Evolutionary conservation across 78 protist genomes (phyloP).

Genomic region (Dictyostelium discoideum): dicty_2.7 NC_007091.3:2240001-2240500

Average conservation of each 20-base stretch:
- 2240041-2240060: background rate
- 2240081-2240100: background rate
- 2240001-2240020: background rate
- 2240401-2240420: background rate
- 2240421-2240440: background rate
- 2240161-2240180: background rate
- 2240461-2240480: background rate
- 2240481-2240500: background rate
- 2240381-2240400: background rate
- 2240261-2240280: conserved; percentile 33
- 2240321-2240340: background rate
- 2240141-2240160: too few relatives aligned
- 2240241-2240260: conserved; percentile 7
- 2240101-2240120: background rate
- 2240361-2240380: conserved; percentile 31
- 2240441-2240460: background rate
- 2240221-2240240: conserved; percentile 14
- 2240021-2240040: background rate
- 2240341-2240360: background rate
- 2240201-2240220: conserved; percentile 23
- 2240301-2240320: conserved; percentile 12
- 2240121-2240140: too few relatives aligned
- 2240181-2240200: conserved; percentile 12
- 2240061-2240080: too few relatives aligned
- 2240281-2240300: conserved; percentile 46